Percentiles rank a stretch among this genome's conserved stretches.
phyloP scores from a whole-genome alignment of 306 rosid genomes.

The Comarum palustre region DNA sequence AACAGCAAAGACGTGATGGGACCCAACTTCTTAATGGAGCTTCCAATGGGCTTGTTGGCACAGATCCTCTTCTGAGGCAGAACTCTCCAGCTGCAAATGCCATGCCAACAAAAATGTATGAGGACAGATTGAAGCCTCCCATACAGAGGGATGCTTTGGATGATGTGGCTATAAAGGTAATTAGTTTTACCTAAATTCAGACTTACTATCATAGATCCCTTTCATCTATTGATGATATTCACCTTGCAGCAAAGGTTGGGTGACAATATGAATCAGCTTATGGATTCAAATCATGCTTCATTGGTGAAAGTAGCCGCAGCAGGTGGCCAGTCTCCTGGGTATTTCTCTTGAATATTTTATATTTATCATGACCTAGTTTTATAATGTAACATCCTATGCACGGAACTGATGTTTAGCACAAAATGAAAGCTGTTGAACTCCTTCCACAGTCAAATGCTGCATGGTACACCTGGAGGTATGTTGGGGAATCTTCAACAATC shows the following conservation, averaged over 20 bases:
- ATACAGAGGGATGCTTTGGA: constrained; percentile 45
- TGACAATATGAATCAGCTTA: constrained; percentile 37
- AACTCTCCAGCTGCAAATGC: constrained; percentile 42
- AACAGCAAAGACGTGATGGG: constrained; percentile 43
- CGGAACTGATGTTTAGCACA: constrained; percentile 16
- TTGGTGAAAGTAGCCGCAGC: constrained; percentile 39
- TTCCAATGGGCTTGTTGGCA: constrained; percentile 33
- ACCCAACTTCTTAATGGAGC: constrained; percentile 37
- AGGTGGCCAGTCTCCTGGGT: constrained; percentile 66
- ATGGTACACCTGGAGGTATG: constrained; percentile 37
- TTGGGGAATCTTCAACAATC: constrained; percentile 40
- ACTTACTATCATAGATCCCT: constrained; percentile 9
- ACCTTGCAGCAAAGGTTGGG: constrained; percentile 52
- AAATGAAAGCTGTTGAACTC: constrained; percentile 25
- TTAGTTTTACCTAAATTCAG: constrained; percentile 20
- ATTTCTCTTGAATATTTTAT: constrained; percentile 18
- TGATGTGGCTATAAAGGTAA: constrained; percentile 51
- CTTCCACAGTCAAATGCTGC: constrained; percentile 51
- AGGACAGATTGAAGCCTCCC: constrained; percentile 47
- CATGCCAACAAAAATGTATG: constrained; percentile 41
- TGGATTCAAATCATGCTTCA: constrained; percentile 40
- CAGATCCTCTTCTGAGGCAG: constrained; percentile 45
- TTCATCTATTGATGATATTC: constrained; percentile 17
- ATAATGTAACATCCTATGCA: not conserved
- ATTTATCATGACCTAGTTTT: constrained; percentile 12